These are phyloP conservation scores for Blastocystis sp. DNA, from an alignment of 352 stramenopile genomes.

Conservation along the genomic window DNA sequence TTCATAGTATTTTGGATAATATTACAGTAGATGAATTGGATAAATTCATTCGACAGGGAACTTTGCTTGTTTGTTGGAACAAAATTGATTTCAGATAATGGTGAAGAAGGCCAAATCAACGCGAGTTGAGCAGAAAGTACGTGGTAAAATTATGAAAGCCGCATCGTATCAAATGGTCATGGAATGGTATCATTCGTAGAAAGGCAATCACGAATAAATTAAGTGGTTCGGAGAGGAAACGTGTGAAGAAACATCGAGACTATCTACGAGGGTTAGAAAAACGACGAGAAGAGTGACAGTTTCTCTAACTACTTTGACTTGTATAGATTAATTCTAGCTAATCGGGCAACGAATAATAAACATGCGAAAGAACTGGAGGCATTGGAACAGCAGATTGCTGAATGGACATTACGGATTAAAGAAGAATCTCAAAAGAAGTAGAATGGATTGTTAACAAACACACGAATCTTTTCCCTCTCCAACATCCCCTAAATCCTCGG, in stretches of 20 bases:
- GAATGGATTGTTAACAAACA: not conserved
- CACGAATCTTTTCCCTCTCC: constrained; percentile 7
- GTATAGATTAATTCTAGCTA: constrained; percentile 32
- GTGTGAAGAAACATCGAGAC: constrained; percentile 45
- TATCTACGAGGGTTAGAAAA: constrained; percentile 55
- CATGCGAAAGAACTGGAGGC: constrained; percentile 17
- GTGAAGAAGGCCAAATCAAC: constrained; percentile 31
- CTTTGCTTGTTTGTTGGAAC: constrained; percentile 4
- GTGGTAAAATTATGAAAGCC: not conserved
- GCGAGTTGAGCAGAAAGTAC: not conserved
- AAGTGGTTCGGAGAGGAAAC: constrained; percentile 10
- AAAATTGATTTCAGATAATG: not conserved
- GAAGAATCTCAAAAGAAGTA: not conserved
- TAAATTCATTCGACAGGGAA: constrained; percentile 15
- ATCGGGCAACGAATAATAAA: constrained; percentile 50
- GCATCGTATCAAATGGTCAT: not conserved
- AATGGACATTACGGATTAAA: constrained; percentile 1
- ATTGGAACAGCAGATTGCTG: constrained; percentile 20
- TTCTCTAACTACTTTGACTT: not conserved
- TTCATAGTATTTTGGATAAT: constrained; percentile 53
- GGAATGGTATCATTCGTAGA: not conserved
- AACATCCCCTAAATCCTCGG: not conserved
- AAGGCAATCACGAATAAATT: not conserved
- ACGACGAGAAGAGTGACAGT: constrained; percentile 10
- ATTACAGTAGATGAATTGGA: constrained; percentile 36